Evolutionary conservation across 768 basidiomycete species (phyloP).

Genomic region (Phanerochaete carnosa): DNA sequence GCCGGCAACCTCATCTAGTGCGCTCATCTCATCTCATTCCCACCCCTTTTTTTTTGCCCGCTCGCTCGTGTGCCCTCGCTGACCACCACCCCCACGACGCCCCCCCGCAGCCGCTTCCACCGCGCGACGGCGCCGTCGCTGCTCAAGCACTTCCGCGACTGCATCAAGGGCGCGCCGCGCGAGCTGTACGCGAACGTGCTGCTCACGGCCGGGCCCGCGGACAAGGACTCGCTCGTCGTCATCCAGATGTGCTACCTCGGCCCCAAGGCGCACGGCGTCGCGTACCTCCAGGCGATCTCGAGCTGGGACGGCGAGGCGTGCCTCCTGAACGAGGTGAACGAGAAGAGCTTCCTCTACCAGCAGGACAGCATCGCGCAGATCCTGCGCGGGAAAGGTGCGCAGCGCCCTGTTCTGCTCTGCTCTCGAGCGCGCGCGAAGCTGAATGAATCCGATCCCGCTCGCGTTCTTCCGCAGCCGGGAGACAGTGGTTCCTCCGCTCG

Average conservation of each 20-base stretch:
- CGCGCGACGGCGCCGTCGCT: constrained; percentile 83
- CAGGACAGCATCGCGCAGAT: constrained; percentile 92
- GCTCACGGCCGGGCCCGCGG: constrained; percentile 84
- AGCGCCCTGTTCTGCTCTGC: no score
- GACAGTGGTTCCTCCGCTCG: constrained; percentile 91
- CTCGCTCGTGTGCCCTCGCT: background rate
- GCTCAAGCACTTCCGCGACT: constrained; percentile 90
- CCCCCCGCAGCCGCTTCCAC: constrained; percentile 71
- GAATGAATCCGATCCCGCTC: background rate
- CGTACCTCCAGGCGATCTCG: constrained; percentile 79
- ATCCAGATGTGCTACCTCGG: constrained; percentile 92
- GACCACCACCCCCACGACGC: no score
- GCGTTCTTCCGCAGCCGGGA: constrained; percentile 46
- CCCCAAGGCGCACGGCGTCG: constrained; percentile 64
- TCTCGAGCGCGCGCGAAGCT: background rate
- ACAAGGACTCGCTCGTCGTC: constrained; percentile 81
- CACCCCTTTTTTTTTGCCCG: background rate
- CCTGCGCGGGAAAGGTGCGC: constrained; percentile 74
- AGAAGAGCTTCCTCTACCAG: constrained; percentile 85
- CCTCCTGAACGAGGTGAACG: constrained; percentile 85
- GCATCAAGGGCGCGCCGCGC: constrained; percentile 83
- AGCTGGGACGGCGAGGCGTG: constrained; percentile 89
- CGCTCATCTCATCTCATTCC: constrained; percentile 26
- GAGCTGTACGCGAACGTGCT: constrained; percentile 89
- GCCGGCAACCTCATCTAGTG: constrained; percentile 93